Evolutionary conservation across 768 basidiomycete species (phyloP).

Genomic region (Obba rivulosa): DNA sequence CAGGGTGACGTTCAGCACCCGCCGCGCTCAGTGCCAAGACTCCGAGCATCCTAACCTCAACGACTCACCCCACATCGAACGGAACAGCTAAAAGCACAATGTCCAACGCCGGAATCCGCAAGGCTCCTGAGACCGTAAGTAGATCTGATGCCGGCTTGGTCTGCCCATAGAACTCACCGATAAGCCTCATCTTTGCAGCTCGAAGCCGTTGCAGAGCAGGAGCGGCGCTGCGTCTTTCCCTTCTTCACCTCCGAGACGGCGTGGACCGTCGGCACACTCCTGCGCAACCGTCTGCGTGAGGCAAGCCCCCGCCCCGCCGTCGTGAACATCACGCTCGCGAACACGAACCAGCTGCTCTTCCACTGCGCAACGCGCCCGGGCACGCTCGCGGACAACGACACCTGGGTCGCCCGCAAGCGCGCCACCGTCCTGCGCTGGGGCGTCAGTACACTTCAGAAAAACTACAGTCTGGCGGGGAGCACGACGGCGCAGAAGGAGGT

Average conservation of each 20-base stretch:
- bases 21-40: no score
- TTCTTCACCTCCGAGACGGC: slow-evolving; percentile 18
- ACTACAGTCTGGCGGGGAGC: not conserved
- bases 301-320: slow-evolving; percentile 14
- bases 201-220: slow-evolving; percentile 9
- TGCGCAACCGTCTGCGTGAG: slow-evolving; percentile 12
- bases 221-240: slow-evolving; percentile 13
- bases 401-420: slow-evolving; percentile 19
- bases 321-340: slow-evolving; percentile 19
- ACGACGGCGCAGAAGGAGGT: slow-evolving; percentile 9
- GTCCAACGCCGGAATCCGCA: no score
- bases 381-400: slow-evolving; percentile 17
- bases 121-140: no score
- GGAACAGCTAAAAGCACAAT: no score
- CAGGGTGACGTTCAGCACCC: no score
- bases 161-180: no score
- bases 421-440: slow-evolving; percentile 18
- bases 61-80: no score
- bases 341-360: slow-evolving; percentile 18
- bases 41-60: no score
- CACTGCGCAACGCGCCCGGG: slow-evolving; percentile 15
- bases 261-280: slow-evolving; percentile 15
- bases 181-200: slow-evolving; percentile 3
- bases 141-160: no score
- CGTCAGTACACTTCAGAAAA: slow-evolving; percentile 14